Evolutionary conservation across 2,329 filamentous ascomycete species (phyloP), one percentile per base, ranked within the genome.

Genomic region (Claviceps maximensis): DNA sequence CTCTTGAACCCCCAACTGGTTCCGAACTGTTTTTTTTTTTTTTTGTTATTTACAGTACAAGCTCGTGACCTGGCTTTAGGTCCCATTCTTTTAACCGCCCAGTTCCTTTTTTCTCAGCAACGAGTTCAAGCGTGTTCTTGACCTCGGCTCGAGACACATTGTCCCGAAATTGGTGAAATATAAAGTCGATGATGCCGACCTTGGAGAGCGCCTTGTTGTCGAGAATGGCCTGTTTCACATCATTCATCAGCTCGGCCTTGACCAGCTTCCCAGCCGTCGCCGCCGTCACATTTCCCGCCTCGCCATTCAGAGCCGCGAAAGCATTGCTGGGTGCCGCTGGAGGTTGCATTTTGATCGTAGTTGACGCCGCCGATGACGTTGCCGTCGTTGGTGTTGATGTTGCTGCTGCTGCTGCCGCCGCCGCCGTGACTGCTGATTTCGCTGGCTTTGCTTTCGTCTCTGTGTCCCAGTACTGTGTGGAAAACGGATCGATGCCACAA

Each of bases 401-500:
- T 13, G 54, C 42, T 19, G 58, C 19, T 23, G 46, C 29, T 13
- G 54, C 42, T 19, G 58, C 31, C 15, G 31, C 9, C n/a, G 40
- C 40, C 8, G 40, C 17, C 10, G 25, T 29, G 3, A n/a, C 25
- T 46, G 44, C 15, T 19, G 44, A n/a, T n/a, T 47, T 49, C 50
- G 62, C 58, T 10, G 58, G 47, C 48, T 58, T 61, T 23, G 62
- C 58, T 56, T 68, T 70, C 19, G 61, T 62, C 53, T 72, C 71
- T 2, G 69, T 58, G 31, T 74, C 69, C 93, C 93, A 97, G 67
- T 97, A 97, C 0, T 73, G 67, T 0, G 80, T 81, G 0, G 88
- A 90, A 64, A 91, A 94, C 0, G 93, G 93, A 62, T 98, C 84
- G 58, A 98, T 91, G 8, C 68, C 65, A 48, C 67, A 66, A 48